Percentiles rank a stretch among this genome's conserved stretches.
phyloP scores from a whole-genome alignment of 2,329 filamentous ascomycete species.

The Spiromastix sp. region DNA sequence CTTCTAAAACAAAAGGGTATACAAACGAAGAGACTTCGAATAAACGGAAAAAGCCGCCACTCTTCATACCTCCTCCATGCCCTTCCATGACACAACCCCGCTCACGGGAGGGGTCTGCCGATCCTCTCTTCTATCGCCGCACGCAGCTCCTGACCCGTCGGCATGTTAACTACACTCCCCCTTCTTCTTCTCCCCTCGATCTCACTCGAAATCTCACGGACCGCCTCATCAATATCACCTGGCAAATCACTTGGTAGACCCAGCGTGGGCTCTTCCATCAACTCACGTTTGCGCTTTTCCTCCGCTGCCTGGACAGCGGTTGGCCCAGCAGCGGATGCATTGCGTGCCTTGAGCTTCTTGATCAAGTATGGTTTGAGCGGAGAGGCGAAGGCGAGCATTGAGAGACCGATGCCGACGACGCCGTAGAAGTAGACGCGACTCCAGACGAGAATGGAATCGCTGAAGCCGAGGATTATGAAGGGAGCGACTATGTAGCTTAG shows the following conservation, averaged over 20 bases:
- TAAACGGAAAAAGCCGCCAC: no score
- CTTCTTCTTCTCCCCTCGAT: conserved; percentile 50
- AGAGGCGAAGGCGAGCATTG: conserved; percentile 68
- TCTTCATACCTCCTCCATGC: conserved; percentile 29
- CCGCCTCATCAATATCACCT: conserved; percentile 64
- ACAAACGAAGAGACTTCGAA: no score
- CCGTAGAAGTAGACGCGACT: conserved; percentile 80
- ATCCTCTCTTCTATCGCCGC: conserved; percentile 40
- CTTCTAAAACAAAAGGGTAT: no score
- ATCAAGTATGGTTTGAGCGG: conserved; percentile 57
- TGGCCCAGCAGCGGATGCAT: conserved; percentile 6
- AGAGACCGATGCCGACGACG: conserved; percentile 53
- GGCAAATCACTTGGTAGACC: conserved; percentile 71
- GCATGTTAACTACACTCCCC: conserved; percentile 35
- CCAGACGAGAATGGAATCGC: conserved; percentile 66
- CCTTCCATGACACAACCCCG: no score
- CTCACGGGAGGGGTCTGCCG: no score
- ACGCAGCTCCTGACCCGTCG: conserved; percentile 41
- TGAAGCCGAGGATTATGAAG: conserved; percentile 71
- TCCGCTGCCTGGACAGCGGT: background rate
- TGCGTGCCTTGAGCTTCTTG: conserved; percentile 49
- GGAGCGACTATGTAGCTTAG: conserved; percentile 77
- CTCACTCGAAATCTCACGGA: conserved; percentile 63
- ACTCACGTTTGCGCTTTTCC: conserved; percentile 2
- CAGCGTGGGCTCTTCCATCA: conserved; percentile 52